Evolutionary conservation across 495 filamentous ascomycete genomes (phyloP).

Genomic region (Talaromyces stipitatus): DNA sequence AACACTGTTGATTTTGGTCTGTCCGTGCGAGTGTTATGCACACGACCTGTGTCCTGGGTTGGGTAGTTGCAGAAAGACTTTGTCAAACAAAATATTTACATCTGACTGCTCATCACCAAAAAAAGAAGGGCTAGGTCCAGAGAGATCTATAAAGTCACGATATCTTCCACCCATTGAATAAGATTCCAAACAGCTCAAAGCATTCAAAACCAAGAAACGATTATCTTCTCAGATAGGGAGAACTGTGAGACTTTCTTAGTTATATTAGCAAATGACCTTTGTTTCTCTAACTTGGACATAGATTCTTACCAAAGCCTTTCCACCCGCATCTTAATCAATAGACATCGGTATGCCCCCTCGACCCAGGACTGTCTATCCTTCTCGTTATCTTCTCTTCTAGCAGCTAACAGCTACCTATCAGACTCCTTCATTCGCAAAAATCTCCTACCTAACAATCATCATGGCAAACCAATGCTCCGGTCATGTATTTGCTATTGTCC

Average conservation of each 20-base stretch:
- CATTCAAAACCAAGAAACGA: neutral
- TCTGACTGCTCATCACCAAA: neutral
- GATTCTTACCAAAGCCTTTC: too few species aligned
- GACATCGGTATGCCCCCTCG: too few species aligned
- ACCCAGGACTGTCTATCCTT: too few species aligned
- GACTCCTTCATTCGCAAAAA: neutral
- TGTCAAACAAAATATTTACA: neutral
- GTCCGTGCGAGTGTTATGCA: neutral
- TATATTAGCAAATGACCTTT: neutral
- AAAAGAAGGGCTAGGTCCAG: neutral
- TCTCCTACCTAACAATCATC: neutral
- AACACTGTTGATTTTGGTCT: neutral
- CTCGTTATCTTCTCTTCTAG: neutral
- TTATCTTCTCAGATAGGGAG: neutral
- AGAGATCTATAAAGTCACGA: neutral
- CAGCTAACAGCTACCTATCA: neutral
- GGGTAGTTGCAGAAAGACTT: neutral
- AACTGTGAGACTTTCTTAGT: neutral
- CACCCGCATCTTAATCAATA: too few species aligned
- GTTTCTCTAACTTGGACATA: neutral
- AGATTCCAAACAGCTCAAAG: neutral
- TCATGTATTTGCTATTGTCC: constrained; percentile 37
- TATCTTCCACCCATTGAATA: neutral
- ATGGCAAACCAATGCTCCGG: constrained; percentile 44
- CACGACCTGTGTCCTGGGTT: neutral